Percentiles rank a stretch among this genome's conserved stretches.
These are phyloP conservation scores for Claviceps maximensis DNA, from an alignment of 2,329 filamentous ascomycete species.

Conservation along the genomic window DNA sequence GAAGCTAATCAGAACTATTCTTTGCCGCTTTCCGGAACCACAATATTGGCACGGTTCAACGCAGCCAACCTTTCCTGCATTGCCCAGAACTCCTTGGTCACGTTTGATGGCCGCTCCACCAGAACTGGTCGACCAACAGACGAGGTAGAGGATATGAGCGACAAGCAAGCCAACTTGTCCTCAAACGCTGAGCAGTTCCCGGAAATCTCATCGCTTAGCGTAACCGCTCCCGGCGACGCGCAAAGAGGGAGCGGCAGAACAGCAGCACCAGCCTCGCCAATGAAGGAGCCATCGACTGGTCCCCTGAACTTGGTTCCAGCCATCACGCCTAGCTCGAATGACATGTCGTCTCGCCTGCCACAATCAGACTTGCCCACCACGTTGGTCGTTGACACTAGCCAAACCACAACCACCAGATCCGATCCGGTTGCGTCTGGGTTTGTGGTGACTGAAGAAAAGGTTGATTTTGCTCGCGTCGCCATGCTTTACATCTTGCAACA, in stretches of 20 bases:
- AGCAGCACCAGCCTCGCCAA: background rate
- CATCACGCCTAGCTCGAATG: background rate
- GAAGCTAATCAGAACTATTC: slow-evolving; percentile 56
- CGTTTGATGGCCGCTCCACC: slow-evolving; percentile 51
- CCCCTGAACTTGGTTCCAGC: background rate
- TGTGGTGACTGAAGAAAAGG: slow-evolving; percentile 36
- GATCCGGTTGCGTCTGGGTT: slow-evolving; percentile 20
- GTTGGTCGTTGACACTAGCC: background rate
- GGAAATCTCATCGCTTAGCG: slow-evolving; percentile 3
- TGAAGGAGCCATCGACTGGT: background rate
- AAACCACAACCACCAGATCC: background rate
- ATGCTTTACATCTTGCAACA: slow-evolving; percentile 50
- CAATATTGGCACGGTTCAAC: slow-evolving; percentile 66
- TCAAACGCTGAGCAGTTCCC: slow-evolving; percentile 3
- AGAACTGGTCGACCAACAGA: slow-evolving; percentile 13
- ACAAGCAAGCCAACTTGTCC: background rate
- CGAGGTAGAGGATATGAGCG: background rate
- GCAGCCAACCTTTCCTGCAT: slow-evolving; percentile 63
- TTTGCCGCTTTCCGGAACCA: slow-evolving; percentile 56
- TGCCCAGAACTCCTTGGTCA: slow-evolving; percentile 76
- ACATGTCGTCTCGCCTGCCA: background rate
- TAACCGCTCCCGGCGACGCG: background rate
- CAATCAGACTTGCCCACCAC: background rate
- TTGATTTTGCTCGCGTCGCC: slow-evolving; percentile 51
- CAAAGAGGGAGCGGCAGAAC: background rate